Percentiles rank a stretch among this genome's conserved stretches.
These are phyloP conservation scores for Rutidosis leptorrhynchoides DNA, from an alignment of 129 eudicot genomes.

Conservation along the genomic window DNA sequence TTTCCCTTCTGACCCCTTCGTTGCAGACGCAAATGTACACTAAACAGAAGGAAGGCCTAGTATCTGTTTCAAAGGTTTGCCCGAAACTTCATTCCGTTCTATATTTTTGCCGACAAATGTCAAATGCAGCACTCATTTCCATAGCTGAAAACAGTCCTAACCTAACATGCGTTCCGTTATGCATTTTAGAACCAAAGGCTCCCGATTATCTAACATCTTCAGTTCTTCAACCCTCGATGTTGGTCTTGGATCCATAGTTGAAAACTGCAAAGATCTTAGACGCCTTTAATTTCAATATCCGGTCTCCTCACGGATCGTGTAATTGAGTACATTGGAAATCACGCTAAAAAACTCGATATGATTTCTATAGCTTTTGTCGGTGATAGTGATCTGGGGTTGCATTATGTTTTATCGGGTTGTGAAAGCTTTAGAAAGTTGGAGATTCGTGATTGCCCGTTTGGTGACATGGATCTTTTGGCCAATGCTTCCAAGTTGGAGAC, in stretches of 20 bases:
- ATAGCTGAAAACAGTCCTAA: constrained; percentile 80
- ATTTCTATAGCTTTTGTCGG: constrained; percentile 95
- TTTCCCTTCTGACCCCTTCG: constrained; percentile 90
- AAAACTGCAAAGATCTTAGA: constrained; percentile 61
- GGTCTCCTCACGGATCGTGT: constrained; percentile 85
- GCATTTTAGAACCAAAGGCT: constrained; percentile 76
- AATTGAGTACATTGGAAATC: constrained; percentile 74
- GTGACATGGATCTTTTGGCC: constrained; percentile 85
- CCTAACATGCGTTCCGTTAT: constrained; percentile 66
- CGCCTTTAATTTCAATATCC: constrained; percentile 77
- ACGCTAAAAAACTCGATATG: constrained; percentile 86
- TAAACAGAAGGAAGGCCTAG: constrained; percentile 87
- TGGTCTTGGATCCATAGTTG: constrained; percentile 88
- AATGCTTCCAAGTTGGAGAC: constrained; percentile 96
- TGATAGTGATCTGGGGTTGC: constrained; percentile 77
- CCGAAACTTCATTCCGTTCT: constrained; percentile 82
- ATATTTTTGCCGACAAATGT: constrained; percentile 90
- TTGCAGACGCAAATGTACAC: constrained; percentile 59
- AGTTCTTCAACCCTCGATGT: constrained; percentile 70
- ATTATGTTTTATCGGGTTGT: constrained; percentile 84
- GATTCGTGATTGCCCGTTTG: constrained; percentile 93
- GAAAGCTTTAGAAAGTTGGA: constrained; percentile 86
- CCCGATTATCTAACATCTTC: constrained; percentile 86
- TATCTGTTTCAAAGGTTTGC: constrained; percentile 76
- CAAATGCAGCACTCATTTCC: constrained; percentile 69